A percentile compares a stretch with the other conserved stretches of the same genome.
These are phyloP conservation scores for Capsicum pubescens DNA, from an alignment of 257 asterid genomes.

Conservation along the genomic window DNA sequence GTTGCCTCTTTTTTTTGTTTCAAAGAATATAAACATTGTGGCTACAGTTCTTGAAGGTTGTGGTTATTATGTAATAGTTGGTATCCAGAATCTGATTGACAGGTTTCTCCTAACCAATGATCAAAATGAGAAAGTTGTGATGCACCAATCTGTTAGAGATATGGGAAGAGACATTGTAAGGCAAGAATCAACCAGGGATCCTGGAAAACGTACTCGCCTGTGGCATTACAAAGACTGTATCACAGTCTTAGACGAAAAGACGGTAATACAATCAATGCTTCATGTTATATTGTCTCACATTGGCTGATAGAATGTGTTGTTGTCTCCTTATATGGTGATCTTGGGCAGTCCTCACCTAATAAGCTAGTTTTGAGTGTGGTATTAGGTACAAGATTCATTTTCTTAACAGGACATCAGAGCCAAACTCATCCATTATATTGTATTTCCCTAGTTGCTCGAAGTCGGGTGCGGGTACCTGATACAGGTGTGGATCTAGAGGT, in stretches of 20 bases:
- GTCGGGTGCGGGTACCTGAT: too few species aligned
- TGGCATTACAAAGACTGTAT: constrained; percentile 23
- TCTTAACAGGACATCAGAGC: too few species aligned
- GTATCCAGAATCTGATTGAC: constrained; percentile 26
- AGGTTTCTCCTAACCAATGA: constrained; percentile 23
- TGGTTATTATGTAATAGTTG: constrained; percentile 26
- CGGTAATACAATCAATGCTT: constrained; percentile 10
- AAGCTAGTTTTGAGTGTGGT: too few species aligned
- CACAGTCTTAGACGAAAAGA: constrained; percentile 23
- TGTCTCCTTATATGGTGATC: too few species aligned
- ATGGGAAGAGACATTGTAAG: constrained; percentile 32
- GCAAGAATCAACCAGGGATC: constrained; percentile 29
- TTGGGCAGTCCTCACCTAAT: too few species aligned
- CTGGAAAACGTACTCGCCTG: constrained; percentile 30
- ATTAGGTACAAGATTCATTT: too few species aligned
- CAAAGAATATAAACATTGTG: constrained; percentile 7
- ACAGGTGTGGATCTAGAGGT: too few species aligned
- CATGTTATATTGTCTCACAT: too few species aligned
- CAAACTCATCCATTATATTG: too few species aligned
- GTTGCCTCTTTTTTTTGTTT: constrained; percentile 34
- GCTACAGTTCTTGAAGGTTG: constrained; percentile 28
- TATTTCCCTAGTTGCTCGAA: too few species aligned
- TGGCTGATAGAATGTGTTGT: too few species aligned
- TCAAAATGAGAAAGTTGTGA: constrained; percentile 7
- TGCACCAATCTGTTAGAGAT: constrained; percentile 33